These are phyloP conservation scores for Linderina pennispora DNA, from an alignment of 192 early-diverging fungal genomes.

Conservation along the genomic window DNA sequence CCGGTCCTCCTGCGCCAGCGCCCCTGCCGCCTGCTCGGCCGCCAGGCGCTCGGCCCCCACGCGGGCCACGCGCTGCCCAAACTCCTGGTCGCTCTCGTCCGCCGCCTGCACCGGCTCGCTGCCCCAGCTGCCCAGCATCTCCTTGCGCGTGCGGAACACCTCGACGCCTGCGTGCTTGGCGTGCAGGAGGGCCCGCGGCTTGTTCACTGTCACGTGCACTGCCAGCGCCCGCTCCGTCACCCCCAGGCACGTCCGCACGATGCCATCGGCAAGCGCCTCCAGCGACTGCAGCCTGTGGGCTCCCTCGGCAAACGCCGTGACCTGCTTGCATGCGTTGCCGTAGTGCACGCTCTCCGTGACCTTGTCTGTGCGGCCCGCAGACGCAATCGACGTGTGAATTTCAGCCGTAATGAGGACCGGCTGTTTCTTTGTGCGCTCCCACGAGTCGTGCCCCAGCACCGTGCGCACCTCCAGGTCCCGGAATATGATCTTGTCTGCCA, in stretches of 20 bases:
- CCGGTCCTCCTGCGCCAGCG: constrained; percentile 56
- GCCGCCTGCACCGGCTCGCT: constrained; percentile 1
- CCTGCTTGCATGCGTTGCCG: constrained; percentile 66
- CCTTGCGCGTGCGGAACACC: constrained; percentile 68
- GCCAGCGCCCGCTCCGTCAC: constrained; percentile 55
- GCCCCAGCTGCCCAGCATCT: constrained; percentile 41
- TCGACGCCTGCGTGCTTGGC: constrained; percentile 83
- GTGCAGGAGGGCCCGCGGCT: constrained; percentile 86
- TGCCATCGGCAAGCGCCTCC: constrained; percentile 62
- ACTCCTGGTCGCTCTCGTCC: constrained; percentile 6
- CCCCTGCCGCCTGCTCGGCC: constrained; percentile 27
- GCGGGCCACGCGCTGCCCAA: constrained; percentile 1
- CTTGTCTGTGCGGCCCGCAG: constrained; percentile 73
- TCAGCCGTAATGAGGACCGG: constrained; percentile 76
- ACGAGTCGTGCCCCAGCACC: constrained; percentile 86
- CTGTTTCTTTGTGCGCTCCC: constrained; percentile 85
- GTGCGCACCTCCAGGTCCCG: constrained; percentile 75
- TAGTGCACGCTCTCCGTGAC: constrained; percentile 82
- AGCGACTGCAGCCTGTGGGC: constrained; percentile 61
- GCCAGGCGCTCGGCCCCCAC: constrained; percentile 19
- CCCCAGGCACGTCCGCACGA: constrained; percentile 54
- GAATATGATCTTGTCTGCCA: constrained; percentile 64
- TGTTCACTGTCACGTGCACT: constrained; percentile 70
- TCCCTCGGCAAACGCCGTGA: constrained; percentile 70
- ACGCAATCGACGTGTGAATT: constrained; percentile 66